These are phyloP conservation scores for Saitozyma podzolica DNA, from an alignment of 768 basidiomycete genomes.

Conservation along the genomic window DNA sequence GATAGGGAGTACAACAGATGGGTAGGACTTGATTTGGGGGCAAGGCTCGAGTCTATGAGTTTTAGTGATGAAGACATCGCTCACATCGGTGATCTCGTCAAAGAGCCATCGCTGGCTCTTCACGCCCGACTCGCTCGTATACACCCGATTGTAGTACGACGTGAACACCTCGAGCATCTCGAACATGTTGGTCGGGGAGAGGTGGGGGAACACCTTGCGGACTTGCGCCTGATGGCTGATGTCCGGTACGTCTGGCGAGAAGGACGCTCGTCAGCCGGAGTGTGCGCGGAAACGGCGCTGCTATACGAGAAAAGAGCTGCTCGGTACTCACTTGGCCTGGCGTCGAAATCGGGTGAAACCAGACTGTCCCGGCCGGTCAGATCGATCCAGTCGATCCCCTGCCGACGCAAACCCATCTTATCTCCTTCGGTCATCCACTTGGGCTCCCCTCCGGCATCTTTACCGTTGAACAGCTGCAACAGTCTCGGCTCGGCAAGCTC, in stretches of 20 bases:
- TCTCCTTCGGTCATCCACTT: slow-evolving; percentile 35
- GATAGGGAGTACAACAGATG: too few species aligned
- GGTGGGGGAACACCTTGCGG: slow-evolving; percentile 12
- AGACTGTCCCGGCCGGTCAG: slow-evolving; percentile 16
- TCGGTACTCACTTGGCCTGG: background rate
- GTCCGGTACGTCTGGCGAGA: slow-evolving; percentile 20
- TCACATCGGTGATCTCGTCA: slow-evolving; percentile 18
- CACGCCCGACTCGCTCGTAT: slow-evolving; percentile 16
- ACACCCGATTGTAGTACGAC: slow-evolving; percentile 28
- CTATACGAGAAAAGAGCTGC: too few species aligned
- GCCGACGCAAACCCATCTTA: slow-evolving; percentile 24
- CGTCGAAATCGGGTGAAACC: background rate
- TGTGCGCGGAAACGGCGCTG: background rate
- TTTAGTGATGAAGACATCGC: too few species aligned
- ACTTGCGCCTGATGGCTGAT: slow-evolving; percentile 25
- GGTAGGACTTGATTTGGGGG: too few species aligned
- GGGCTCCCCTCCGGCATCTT: slow-evolving; percentile 7
- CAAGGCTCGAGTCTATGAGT: too few species aligned
- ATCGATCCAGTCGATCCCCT: slow-evolving; percentile 29
- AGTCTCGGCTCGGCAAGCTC: slow-evolving; percentile 20
- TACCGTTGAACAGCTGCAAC: slow-evolving; percentile 9
- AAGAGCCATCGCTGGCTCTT: slow-evolving; percentile 22
- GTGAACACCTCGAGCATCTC: slow-evolving; percentile 18
- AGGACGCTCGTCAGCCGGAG: background rate
- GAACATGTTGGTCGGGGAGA: slow-evolving; percentile 19